A percentile compares a stretch with the other conserved stretches of the same genome.
Evolutionary conservation across 1,284 basidiomycete genomes (phyloP).

Genomic region (Xerocomus cyaneibrunnescens): DNA sequence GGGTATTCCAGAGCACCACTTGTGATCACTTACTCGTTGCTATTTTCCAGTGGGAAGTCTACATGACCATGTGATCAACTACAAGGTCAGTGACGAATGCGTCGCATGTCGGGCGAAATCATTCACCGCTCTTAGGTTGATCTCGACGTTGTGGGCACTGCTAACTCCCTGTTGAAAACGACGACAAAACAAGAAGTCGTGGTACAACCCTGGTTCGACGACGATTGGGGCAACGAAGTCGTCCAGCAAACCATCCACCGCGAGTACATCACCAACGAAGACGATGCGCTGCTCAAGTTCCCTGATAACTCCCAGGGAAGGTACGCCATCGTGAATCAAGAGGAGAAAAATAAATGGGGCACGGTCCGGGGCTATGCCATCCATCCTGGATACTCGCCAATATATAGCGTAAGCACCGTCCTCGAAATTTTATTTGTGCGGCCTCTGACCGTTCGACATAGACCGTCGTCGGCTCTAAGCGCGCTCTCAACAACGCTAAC

Average conservation of each 20-base stretch:
- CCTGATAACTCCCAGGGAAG: slow-evolving; percentile 53
- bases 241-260: slow-evolving; percentile 55
- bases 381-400: slow-evolving; percentile 53
- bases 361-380: slow-evolving; percentile 55
- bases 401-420: slow-evolving; percentile 43
- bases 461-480: slow-evolving; percentile 59
- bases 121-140: slow-evolving; percentile 40
- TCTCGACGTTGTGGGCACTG: slow-evolving; percentile 56
- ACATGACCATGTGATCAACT: slow-evolving; percentile 72
- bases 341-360: slow-evolving; percentile 56
- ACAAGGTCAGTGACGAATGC: slow-evolving; percentile 39
- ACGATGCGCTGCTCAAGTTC: slow-evolving; percentile 55
- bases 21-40: neutral
- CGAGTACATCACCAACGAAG: slow-evolving; percentile 52
- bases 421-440: slow-evolving; percentile 1
- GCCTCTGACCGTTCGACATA: slow-evolving; percentile 18
- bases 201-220: slow-evolving; percentile 55
- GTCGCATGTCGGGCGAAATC: neutral
- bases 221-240: slow-evolving; percentile 57
- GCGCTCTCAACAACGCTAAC: slow-evolving; percentile 58
- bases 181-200: slow-evolving; percentile 50
- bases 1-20: slow-evolving; percentile 13
- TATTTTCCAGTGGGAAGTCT: slow-evolving; percentile 53
- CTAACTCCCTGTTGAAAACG: slow-evolving; percentile 57
- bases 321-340: slow-evolving; percentile 61